Evolutionary conservation across 2,329 filamentous ascomycete genomes (phyloP).

Genomic region (Trichoderma simmonsii): DNA sequence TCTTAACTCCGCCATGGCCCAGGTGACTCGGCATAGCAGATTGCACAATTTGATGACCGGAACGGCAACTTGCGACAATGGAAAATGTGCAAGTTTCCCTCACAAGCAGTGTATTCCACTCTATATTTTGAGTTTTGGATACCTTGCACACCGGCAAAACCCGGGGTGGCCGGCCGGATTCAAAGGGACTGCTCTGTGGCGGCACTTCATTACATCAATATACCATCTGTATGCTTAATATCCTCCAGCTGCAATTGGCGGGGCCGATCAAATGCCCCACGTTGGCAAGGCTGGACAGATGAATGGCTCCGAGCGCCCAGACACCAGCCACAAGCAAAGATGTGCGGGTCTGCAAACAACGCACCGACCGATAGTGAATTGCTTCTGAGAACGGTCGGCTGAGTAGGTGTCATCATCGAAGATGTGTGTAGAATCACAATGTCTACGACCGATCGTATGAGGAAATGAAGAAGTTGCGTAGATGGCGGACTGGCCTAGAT

Average conservation of each 20-base stretch:
- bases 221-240: background rate
- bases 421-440: background rate
- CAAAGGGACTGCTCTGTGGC: background rate
- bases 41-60: background rate
- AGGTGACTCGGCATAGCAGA: background rate
- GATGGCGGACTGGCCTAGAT: background rate
- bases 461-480: background rate
- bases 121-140: background rate
- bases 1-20: background rate
- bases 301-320: slow-evolving; percentile 12
- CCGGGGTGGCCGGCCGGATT: background rate
- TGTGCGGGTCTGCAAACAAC: background rate
- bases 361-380: background rate
- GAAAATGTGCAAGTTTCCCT: background rate
- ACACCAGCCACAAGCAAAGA: slow-evolving; percentile 12
- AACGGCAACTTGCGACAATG: background rate
- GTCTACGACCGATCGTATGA: background rate
- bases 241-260: background rate
- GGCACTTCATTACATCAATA: slow-evolving; percentile 1
- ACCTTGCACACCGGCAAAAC: background rate
- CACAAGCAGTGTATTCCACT: background rate
- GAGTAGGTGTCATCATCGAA: background rate
- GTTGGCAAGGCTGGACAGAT: slow-evolving; percentile 13
- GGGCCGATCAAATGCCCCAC: slow-evolving; percentile 14
- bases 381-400: background rate